These are phyloP conservation scores for Cadophora luteo-olivacea DNA, from an alignment of 2,329 filamentous ascomycete genomes.

Conservation along the genomic window DNA sequence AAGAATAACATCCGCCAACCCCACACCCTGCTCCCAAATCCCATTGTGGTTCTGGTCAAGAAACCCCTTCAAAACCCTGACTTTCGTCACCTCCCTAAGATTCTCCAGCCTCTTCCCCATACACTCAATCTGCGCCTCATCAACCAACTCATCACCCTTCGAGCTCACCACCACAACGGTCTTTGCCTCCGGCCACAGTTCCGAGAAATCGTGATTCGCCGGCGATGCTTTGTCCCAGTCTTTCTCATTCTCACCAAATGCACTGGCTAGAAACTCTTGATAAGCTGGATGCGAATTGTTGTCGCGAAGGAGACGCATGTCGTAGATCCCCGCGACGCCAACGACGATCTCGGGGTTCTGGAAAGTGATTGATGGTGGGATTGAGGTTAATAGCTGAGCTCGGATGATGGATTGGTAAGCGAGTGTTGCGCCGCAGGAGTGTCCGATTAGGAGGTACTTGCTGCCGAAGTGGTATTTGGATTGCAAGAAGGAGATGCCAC, in stretches of 20 bases:
- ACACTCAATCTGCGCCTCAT: conserved; percentile 40
- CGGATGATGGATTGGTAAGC: conserved; percentile 58
- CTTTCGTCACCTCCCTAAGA: neutral
- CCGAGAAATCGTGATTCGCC: conserved; percentile 16
- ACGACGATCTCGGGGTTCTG: conserved; percentile 58
- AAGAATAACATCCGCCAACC: conserved; percentile 14
- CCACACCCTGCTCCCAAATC: conserved; percentile 14
- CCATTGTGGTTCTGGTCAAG: conserved; percentile 14
- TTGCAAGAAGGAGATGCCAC: conserved; percentile 58
- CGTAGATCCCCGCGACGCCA: conserved; percentile 71
- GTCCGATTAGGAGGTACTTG: conserved; percentile 63
- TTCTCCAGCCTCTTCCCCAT: conserved; percentile 20
- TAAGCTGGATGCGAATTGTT: conserved; percentile 33
- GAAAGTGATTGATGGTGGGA: conserved; percentile 6
- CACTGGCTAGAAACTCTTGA: conserved; percentile 43
- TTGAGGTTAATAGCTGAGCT: neutral
- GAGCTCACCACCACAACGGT: conserved; percentile 44
- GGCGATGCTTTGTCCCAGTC: conserved; percentile 56
- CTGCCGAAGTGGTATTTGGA: conserved; percentile 51
- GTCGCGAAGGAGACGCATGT: conserved; percentile 50
- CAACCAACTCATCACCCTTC: conserved; percentile 50
- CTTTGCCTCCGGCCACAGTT: conserved; percentile 24
- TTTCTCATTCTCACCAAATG: conserved; percentile 53
- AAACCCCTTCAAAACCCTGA: conserved; percentile 9
- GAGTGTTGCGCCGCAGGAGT: conserved; percentile 69